Conservation (phyloP, 225 moss, liverwort and hornwort genomes). For the Antitrichia curtipendula region DNA sequence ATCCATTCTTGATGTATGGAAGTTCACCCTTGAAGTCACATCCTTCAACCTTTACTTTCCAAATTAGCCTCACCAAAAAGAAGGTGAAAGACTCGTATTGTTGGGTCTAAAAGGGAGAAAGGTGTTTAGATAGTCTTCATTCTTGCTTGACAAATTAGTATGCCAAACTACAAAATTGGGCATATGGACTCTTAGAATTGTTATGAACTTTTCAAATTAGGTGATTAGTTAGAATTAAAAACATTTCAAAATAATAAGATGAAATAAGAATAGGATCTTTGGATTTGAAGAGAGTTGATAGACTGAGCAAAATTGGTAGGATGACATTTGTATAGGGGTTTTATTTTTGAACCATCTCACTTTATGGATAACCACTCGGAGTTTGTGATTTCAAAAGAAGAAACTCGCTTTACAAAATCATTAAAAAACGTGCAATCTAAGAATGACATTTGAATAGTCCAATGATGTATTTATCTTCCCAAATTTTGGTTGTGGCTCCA, state of each 20-base stretch:
- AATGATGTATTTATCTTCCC: background rate
- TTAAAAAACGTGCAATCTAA: background rate
- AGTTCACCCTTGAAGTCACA: background rate
- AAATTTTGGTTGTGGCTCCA: too few relatives aligned
- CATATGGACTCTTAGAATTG: fast-evolving
- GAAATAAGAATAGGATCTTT: background rate
- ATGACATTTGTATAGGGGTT: background rate
- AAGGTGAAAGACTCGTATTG: fast-evolving
- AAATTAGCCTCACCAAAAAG: background rate
- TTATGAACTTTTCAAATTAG: background rate
- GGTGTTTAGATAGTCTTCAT: fast-evolving
- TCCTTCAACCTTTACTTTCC: too few relatives aligned
- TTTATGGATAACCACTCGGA: fast-evolving
- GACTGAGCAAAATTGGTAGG: background rate
- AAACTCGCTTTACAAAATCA: background rate
- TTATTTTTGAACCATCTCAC: background rate
- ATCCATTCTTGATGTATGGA: background rate
- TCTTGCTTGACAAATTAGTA: background rate
- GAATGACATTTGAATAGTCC: background rate
- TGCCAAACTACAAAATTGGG: background rate
- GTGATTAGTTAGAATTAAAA: too few relatives aligned
- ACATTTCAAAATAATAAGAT: background rate
- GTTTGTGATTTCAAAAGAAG: background rate
- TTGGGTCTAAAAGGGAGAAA: background rate
- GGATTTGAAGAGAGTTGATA: fast-evolving